Base-by-base conservation (phyloP, 257 asterid genomes). In the Solanum medicagineum region DNA sequence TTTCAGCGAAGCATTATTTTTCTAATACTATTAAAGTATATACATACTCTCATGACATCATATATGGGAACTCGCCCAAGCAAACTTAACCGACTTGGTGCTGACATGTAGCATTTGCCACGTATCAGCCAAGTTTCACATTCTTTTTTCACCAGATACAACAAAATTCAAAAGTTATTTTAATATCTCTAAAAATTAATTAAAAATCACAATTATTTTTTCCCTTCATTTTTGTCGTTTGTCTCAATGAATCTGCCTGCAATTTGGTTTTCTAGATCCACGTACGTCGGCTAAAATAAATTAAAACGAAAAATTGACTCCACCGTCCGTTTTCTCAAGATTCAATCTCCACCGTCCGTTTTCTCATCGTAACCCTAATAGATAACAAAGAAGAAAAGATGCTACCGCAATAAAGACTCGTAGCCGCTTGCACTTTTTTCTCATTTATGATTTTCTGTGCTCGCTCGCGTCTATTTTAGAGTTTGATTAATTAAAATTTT, bases 401-500 rank as follows among this genome's bases (percentile, higher is more conserved):
- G 80, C 54, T 19, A 70, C 54, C 42, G 80, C 54, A 40, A 42
- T 42, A 19, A 70, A 70, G 80, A 70, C 80, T 40, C 29, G 29
- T 70, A 40, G 80, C 80, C 53, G 80, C 54, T 40, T 70, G 26
- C 19, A 40, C 80, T 70, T 19, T 19, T 20, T 59, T 24, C 66
- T 59, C 1, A 59, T 59, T 59, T 59, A 59, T 63, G 1, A 62
- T 24, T 15, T 4, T 24, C 22, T 60, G 0, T 5, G 29, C 0
- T 1, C 4, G 9, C 5, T 3, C 0, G 6, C 24, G 12, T 24
- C 0, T 7, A 0, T 1, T 2, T 62, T 0, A 0, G 24, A 62
- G 0, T 62, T 24, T 2, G 5, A 24, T 24, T 62, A 62, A 36
- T 36, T 36, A 3, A 36, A 36, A 29, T 29, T 32, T 32, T 32